Evolutionary conservation across 176 grass and related monocot genomes (phyloP).

Genomic region (Carex pumila): DNA sequence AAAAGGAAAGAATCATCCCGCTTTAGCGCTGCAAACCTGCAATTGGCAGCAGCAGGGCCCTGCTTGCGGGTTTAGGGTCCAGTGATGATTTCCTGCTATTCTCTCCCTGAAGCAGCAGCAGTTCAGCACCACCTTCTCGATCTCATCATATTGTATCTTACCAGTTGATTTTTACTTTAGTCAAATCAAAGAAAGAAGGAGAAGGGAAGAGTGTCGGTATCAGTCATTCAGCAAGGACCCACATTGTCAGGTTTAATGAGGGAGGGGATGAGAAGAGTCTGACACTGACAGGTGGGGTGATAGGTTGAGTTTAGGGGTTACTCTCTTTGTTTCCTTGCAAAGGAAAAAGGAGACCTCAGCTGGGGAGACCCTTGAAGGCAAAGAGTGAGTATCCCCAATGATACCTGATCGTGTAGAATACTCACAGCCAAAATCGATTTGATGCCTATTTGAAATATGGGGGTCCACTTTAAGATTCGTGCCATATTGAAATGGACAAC

Average conservation of each 20-base stretch:
- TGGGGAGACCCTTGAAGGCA: background rate
- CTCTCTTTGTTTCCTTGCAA: background rate
- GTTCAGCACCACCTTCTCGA: background rate
- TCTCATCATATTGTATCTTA: background rate
- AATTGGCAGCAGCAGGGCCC: background rate
- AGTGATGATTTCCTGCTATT: background rate
- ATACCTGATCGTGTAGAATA: too few species aligned
- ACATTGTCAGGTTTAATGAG: background rate
- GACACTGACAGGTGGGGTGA: background rate
- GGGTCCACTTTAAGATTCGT: too few species aligned
- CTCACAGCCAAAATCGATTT: too few species aligned
- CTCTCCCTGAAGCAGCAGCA: background rate
- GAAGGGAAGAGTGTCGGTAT: too few species aligned
- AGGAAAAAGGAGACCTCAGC: background rate
- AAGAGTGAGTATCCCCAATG: too few species aligned
- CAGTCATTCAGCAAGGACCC: background rate
- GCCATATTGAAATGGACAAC: too few species aligned
- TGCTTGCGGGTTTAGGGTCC: background rate
- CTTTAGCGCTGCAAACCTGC: background rate
- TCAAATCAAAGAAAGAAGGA: too few species aligned
- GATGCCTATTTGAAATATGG: too few species aligned
- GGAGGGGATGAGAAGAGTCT: background rate
- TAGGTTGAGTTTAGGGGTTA: too few species aligned
- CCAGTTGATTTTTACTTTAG: background rate
- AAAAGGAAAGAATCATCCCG: too few species aligned